Evolutionary conservation across 2,329 filamentous ascomycete genomes (phyloP).

Genomic region (Xylaria sp.): DNA sequence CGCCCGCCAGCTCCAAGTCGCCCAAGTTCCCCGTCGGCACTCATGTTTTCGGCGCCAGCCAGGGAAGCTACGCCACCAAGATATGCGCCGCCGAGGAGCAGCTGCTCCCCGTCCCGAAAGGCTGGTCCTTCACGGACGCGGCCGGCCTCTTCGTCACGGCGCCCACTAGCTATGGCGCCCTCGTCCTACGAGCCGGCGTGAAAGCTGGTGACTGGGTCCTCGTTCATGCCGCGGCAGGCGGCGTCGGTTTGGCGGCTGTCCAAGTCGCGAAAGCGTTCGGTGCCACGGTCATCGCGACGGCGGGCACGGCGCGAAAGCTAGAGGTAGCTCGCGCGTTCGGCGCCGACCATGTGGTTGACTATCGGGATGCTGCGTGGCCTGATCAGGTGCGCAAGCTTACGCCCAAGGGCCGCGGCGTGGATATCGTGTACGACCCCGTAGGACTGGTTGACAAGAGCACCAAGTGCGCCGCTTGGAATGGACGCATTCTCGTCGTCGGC

Average conservation of each 20-base stretch:
- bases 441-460: slow-evolving; percentile 87
- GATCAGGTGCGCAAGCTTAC: slow-evolving; percentile 79
- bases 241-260: slow-evolving; percentile 89
- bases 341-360: slow-evolving; percentile 85
- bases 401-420: slow-evolving; percentile 76
- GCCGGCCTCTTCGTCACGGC: slow-evolving; percentile 92
- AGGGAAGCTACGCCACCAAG: slow-evolving; percentile 87
- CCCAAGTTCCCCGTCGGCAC: slow-evolving; percentile 78
- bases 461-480: slow-evolving; percentile 95
- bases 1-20: slow-evolving; percentile 62
- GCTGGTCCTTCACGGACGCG: slow-evolving; percentile 86
- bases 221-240: slow-evolving; percentile 91
- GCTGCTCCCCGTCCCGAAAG: slow-evolving; percentile 78
- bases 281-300: slow-evolving; percentile 92
- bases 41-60: slow-evolving; percentile 84
- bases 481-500: slow-evolving; percentile 84
- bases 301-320: slow-evolving; percentile 81
- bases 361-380: slow-evolving; percentile 72
- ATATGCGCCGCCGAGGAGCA: slow-evolving; percentile 72
- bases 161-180: slow-evolving; percentile 85
- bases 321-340: slow-evolving; percentile 82
- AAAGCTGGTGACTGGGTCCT: slow-evolving; percentile 86
- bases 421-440: slow-evolving; percentile 95
- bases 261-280: slow-evolving; percentile 94
- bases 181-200: slow-evolving; percentile 81